Evolutionary conservation across 768 basidiomycete species (phyloP).

Genomic region (Rhodotorula babjevae): DNA sequence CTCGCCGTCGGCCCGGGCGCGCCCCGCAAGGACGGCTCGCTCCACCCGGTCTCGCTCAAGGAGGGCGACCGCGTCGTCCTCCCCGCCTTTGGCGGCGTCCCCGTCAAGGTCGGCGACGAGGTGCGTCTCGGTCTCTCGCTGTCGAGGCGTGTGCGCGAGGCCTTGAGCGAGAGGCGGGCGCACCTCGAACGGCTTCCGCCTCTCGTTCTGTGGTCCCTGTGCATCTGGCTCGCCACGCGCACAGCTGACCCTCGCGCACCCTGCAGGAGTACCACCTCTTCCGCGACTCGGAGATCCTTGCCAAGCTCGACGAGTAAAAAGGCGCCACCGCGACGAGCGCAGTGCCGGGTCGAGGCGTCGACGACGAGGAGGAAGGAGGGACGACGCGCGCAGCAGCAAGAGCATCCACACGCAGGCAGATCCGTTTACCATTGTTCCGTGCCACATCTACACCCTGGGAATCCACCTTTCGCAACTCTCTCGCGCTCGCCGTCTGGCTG

Average conservation of each 20-base stretch:
- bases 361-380: background rate
- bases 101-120: conserved; percentile 95
- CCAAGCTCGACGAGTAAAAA: conserved; percentile 80
- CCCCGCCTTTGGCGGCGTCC: conserved; percentile 92
- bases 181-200: too few species aligned
- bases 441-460: background rate
- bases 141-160: background rate
- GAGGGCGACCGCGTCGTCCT: conserved; percentile 87
- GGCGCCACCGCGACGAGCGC: too few species aligned
- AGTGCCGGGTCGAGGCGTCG: background rate
- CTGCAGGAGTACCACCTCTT: conserved; percentile 86
- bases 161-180: too few species aligned
- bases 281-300: conserved; percentile 90
- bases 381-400: background rate
- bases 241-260: background rate
- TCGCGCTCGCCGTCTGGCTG: too few species aligned
- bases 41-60: conserved; percentile 71
- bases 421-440: background rate
- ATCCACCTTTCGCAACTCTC: background rate
- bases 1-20: conserved; percentile 92
- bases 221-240: background rate
- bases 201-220: background rate
- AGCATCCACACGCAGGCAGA: background rate
- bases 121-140: conserved; percentile 52
- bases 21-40: conserved; percentile 74